Evolutionary conservation across 2,329 filamentous ascomycete genomes (phyloP).

Genomic region (Diplodia mutila): DNA sequence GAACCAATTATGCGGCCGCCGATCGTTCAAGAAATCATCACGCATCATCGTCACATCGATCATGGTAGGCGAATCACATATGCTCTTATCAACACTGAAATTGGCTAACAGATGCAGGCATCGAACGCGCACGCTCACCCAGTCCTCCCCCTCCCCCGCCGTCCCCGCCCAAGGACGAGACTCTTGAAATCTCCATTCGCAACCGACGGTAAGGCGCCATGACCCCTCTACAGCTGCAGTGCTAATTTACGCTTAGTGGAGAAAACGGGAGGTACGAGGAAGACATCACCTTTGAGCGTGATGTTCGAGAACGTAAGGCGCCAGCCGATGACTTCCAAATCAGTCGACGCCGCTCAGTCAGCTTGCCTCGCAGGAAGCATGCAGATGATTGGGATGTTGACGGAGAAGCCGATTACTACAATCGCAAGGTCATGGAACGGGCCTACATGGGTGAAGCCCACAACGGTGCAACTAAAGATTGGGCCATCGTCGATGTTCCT

Average conservation of each 20-base stretch:
- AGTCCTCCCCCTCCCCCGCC: conserved; percentile 55
- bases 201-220: conserved; percentile 28
- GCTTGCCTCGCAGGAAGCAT: conserved; percentile 55
- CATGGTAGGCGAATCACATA: conserved; percentile 65
- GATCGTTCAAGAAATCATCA: conserved; percentile 87
- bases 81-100: background rate
- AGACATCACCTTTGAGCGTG: conserved; percentile 66
- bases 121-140: conserved; percentile 52
- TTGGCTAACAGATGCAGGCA: conserved; percentile 37
- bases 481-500: conserved; percentile 82
- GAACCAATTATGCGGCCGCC: conserved; percentile 74
- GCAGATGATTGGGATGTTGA: conserved; percentile 52
- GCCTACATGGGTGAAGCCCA: conserved; percentile 73
- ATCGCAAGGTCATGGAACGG: conserved; percentile 69
- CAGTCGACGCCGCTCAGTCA: conserved; percentile 45
- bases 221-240: background rate
- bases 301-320: conserved; percentile 41
- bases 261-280: conserved; percentile 56
- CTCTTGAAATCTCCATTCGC: conserved; percentile 60
- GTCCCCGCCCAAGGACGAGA: conserved; percentile 55
- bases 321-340: conserved; percentile 33
- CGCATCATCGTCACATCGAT: conserved; percentile 83
- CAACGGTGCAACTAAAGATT: conserved; percentile 74
- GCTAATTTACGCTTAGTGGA: background rate
- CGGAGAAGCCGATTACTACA: conserved; percentile 63